Conservation (phyloP, 208 protist species). For the Phytomonas francai region DNA sequence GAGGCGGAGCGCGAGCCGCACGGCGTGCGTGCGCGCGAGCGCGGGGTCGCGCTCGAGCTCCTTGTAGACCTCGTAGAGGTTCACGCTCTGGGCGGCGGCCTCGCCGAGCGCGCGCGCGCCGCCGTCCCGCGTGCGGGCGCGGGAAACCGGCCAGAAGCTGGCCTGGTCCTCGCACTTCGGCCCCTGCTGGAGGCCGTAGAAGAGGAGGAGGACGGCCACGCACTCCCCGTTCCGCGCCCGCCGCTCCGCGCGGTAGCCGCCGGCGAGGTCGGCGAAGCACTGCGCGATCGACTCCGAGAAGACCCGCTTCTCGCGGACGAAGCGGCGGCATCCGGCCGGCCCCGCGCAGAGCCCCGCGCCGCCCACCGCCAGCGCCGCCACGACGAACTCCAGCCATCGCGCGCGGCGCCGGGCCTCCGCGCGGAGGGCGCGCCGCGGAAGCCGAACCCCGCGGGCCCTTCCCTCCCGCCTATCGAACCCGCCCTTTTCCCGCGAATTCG, state of each 20-base stretch:
- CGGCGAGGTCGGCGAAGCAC: constrained; percentile 73
- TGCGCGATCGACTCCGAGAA: constrained; percentile 84
- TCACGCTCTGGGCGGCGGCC: constrained; percentile 40
- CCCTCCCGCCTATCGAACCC: too few relatives aligned
- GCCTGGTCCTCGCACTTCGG: constrained; percentile 70
- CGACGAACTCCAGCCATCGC: constrained; percentile 77
- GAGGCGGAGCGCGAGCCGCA: constrained; percentile 44
- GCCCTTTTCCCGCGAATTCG: too few relatives aligned
- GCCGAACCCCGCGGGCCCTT: neutral
- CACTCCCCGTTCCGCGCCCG: constrained; percentile 61
- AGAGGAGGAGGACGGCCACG: constrained; percentile 67
- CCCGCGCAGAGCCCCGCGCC: constrained; percentile 62
- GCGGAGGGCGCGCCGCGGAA: constrained; percentile 12
- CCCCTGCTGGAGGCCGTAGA: constrained; percentile 73
- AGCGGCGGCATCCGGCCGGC: constrained; percentile 38
- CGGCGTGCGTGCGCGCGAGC: constrained; percentile 44
- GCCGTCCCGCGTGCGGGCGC: constrained; percentile 18
- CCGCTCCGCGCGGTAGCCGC: constrained; percentile 64
- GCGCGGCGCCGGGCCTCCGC: constrained; percentile 41
- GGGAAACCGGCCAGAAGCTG: constrained; percentile 45
- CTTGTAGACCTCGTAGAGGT: constrained; percentile 61
- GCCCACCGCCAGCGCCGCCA: constrained; percentile 60
- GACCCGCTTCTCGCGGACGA: constrained; percentile 72
- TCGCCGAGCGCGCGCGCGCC: constrained; percentile 25
- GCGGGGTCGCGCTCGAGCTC: constrained; percentile 64